These are phyloP conservation scores for Candida pseudoviswanathii DNA, from an alignment of 1,139 yeast genomes.

Conservation along the genomic window DNA sequence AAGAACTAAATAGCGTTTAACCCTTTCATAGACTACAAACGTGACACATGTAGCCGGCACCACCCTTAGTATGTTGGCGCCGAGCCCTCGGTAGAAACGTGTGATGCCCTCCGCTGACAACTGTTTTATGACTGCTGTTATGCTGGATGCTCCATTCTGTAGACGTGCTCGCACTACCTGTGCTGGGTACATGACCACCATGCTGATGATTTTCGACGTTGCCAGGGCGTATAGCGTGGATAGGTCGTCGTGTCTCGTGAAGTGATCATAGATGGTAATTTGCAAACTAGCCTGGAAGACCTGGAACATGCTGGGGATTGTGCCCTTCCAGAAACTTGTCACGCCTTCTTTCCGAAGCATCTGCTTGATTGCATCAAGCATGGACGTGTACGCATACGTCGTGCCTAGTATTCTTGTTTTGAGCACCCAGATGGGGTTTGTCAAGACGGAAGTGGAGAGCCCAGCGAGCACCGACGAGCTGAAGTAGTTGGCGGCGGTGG, in stretches of 20 bases:
- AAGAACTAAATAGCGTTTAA: conserved; percentile 21
- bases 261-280: conserved; percentile 72
- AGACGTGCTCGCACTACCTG: conserved; percentile 81
- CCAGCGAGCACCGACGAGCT: conserved; percentile 62
- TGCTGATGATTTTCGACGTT: conserved; percentile 67
- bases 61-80: conserved; percentile 62
- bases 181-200: conserved; percentile 75
- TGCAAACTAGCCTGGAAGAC: conserved; percentile 90
- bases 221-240: conserved; percentile 59
- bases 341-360: conserved; percentile 67
- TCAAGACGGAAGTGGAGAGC: conserved; percentile 65
- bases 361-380: conserved; percentile 54
- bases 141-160: conserved; percentile 46
- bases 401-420: conserved; percentile 84
- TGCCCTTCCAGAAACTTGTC: conserved; percentile 77
- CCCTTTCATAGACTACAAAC: conserved; percentile 63
- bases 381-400: conserved; percentile 58
- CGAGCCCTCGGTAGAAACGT: conserved; percentile 79
- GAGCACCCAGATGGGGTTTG: conserved; percentile 92
- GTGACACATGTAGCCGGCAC: conserved; percentile 78
- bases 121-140: conserved; percentile 23
- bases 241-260: not conserved
- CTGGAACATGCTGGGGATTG: conserved; percentile 77
- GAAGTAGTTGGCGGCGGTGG: conserved; percentile 34
- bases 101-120: conserved; percentile 41